These are phyloP conservation scores for Plasmodium sp. DNA, from an alignment of 169 alveolate species.

Conservation along the genomic window DNA sequence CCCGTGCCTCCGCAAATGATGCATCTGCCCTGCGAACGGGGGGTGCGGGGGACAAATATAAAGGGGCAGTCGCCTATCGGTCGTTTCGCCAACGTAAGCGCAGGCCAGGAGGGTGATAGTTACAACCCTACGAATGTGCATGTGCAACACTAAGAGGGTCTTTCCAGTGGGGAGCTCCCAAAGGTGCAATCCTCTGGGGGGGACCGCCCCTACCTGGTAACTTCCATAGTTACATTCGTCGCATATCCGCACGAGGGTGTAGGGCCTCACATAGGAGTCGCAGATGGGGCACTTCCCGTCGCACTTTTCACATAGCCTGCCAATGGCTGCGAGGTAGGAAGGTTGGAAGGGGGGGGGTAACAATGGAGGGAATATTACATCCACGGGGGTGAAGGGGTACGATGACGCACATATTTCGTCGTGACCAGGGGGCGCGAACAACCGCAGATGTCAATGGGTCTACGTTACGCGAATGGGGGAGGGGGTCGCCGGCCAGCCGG, in stretches of 20 bases:
- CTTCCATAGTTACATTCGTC: constrained; percentile 99
- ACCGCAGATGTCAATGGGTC: neutral
- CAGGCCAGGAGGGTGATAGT: neutral
- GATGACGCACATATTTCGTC: neutral
- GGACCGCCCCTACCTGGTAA: constrained; percentile 84
- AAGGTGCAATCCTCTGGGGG: neutral
- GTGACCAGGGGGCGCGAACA: neutral
- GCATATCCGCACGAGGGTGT: constrained; percentile 97
- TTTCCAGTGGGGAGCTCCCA: neutral
- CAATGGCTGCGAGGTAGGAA: constrained; percentile 90
- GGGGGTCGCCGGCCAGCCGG: too few species aligned
- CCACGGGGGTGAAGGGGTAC: neutral
- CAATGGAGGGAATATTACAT: neutral
- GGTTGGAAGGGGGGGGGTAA: neutral
- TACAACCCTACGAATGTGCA: neutral
- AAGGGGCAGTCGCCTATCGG: neutral
- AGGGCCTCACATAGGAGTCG: constrained; percentile 99
- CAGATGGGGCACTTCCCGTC: constrained; percentile 99
- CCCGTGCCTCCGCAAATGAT: constrained; percentile 99
- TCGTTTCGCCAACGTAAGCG: neutral
- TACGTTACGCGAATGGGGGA: neutral
- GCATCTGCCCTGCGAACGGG: constrained; percentile 95
- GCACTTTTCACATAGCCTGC: constrained; percentile 98
- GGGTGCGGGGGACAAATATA: neutral
- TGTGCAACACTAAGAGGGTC: neutral